These are phyloP conservation scores for Pseudocercospora vitis DNA, from an alignment of 2,329 filamentous ascomycete species.

Conservation along the genomic window DNA sequence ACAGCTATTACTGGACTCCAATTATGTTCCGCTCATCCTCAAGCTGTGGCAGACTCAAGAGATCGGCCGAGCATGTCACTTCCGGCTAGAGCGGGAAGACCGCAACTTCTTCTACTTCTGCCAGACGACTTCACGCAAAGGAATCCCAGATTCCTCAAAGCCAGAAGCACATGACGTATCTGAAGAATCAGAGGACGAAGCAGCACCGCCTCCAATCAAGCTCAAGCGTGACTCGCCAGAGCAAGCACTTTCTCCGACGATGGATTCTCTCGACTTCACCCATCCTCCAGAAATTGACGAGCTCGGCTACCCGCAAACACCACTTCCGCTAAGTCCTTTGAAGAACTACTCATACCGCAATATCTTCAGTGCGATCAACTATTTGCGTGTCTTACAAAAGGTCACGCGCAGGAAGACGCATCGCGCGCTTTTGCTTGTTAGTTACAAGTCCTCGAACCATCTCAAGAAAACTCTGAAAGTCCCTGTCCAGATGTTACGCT, in stretches of 20 bases:
- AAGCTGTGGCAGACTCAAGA: conserved; percentile 96
- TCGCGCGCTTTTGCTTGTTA: conserved; percentile 86
- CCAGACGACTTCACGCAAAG: conserved; percentile 67
- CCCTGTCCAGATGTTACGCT: conserved; percentile 79
- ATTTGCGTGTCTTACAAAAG: conserved; percentile 94
- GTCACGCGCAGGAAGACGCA: conserved; percentile 95
- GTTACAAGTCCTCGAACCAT: conserved; percentile 92
- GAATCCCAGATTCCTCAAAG: conserved; percentile 26
- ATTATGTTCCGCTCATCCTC: conserved; percentile 87
- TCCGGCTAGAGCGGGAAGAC: conserved; percentile 77
- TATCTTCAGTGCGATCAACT: conserved; percentile 94
- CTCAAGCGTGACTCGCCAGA: conserved; percentile 49
- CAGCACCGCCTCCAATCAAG: conserved; percentile 75
- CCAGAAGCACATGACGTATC: conserved; percentile 33
- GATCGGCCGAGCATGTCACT: conserved; percentile 84
- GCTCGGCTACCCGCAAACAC: conserved; percentile 73
- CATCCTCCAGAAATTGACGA: conserved; percentile 71
- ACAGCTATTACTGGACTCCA: conserved; percentile 88
- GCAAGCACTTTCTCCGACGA: conserved; percentile 39
- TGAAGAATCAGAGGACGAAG: conserved; percentile 63
- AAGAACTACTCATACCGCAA: conserved; percentile 90
- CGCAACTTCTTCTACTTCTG: conserved; percentile 92
- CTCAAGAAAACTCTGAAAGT: conserved; percentile 89
- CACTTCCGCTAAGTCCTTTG: conserved; percentile 72
- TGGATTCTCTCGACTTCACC: conserved; percentile 31